These are phyloP conservation scores for Micractinium conductrix DNA, from an alignment of 139 green algal genomes.

Conservation along the genomic window DNA sequence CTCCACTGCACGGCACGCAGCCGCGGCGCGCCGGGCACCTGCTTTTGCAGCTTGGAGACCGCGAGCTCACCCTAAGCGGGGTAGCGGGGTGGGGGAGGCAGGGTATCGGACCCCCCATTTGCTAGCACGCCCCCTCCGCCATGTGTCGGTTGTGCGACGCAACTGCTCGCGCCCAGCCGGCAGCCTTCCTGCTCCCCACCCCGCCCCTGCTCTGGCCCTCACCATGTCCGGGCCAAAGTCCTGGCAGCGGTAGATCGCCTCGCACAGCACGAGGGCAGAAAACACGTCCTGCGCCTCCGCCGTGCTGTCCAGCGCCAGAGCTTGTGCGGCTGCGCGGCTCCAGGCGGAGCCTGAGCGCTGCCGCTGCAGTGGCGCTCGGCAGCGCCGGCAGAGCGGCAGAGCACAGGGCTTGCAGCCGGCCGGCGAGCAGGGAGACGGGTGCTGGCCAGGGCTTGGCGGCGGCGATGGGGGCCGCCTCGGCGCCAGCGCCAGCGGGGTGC, in stretches of 20 bases:
- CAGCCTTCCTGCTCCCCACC: neutral
- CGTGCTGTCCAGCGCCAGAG: too few relatives aligned
- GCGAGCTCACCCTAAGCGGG: constrained; percentile 19
- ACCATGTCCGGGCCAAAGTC: constrained; percentile 10
- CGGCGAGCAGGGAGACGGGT: too few relatives aligned
- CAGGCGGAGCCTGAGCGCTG: too few relatives aligned
- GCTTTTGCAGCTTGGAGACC: constrained; percentile 6
- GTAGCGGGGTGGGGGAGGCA: neutral
- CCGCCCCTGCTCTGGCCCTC: neutral
- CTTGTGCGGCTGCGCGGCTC: too few relatives aligned
- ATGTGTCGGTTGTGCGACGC: neutral
- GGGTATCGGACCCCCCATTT: neutral
- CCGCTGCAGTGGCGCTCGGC: too few relatives aligned
- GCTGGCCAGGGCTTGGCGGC: too few relatives aligned
- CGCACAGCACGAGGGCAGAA: constrained; percentile 6
- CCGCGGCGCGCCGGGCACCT: neutral
- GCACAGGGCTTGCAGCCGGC: too few relatives aligned
- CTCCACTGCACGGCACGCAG: constrained; percentile 19
- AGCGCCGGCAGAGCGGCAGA: too few relatives aligned
- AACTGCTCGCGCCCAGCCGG: neutral
- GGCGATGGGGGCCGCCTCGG: too few relatives aligned
- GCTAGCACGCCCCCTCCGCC: neutral
- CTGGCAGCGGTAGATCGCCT: neutral
- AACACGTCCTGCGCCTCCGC: constrained; percentile 25
- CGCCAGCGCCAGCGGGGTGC: too few relatives aligned